Base-by-base conservation (phyloP, 768 basidiomycete species). In the Pleurotus cornucopiae region DNA sequence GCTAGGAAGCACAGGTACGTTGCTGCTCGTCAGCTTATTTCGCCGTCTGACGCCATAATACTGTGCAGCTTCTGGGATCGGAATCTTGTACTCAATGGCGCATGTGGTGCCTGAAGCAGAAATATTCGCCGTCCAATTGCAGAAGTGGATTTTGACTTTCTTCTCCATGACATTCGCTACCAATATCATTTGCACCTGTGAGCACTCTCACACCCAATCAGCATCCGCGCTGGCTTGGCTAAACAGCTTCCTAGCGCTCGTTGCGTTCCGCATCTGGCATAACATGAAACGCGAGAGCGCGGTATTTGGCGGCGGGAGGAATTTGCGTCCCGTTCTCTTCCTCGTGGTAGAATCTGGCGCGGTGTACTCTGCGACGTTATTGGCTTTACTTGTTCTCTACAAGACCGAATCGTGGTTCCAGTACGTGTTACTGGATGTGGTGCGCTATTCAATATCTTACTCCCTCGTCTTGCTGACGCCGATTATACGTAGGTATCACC, bases 71-170 rank as follows among this genome's bases (percentile, higher is more conserved):
- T 51, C 61, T 9, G 70, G 69, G 2, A 64, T 70, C 47, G 71
- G 69, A 11, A 67, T 69, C 21, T 59, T 71, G 20, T 63, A 69
- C 56, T 66, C 67, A 4, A 69, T 73, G 52, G 66, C 67, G n/a
- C 49, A 54, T 21, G 62, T 69, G 6, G 62, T 57, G 11, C 60
- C 63, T 11, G 60, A 67, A 37, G 65, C 67, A 21, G 61, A 67
- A 43, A 64, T 75, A 16, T 74, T 76, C 57, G 63, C 65, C 4
- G 49, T 53, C 16, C 39, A 71, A 46, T 65, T 73, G n/a, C 61
- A 64, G n/a, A 57, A 64, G 26, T 74, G 75, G 73, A 75, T 75
- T 49, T 56, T 69, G 6, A 64, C 71, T 1, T 76, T 75, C 64
- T 74, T 75, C 56, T 67, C 67, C 2, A 58, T 71, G 46, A 73